Evolutionary conservation across 768 basidiomycete species (phyloP), one percentile per base, ranked within the genome.

Genomic region (Mycena galericulata): DNA sequence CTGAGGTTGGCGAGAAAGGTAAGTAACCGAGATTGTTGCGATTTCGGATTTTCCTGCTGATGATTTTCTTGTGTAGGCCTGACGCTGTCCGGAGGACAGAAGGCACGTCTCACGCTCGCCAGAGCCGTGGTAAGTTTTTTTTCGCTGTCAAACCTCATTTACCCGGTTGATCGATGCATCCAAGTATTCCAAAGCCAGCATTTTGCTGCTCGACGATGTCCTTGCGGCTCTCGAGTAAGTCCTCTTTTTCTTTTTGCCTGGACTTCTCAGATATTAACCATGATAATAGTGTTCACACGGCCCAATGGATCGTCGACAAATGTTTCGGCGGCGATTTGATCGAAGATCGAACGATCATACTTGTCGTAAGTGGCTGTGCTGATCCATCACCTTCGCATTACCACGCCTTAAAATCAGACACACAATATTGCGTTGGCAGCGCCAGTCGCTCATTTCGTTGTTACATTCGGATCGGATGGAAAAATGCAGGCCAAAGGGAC

Each of bases 1-100:
- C 47, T 1, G 74, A 75, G 63, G 84, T 90, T 14, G 88, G 88
- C 15, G 88, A 90, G 69, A 69, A 89, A 85, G 73, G 88, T 65
- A 10, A 22, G 62, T 53, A 8, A 20, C 24, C 20, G 0, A n/a
- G n/a, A 10, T 24, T 58, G 18, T 32, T 22, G 14, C 30, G 11
- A 30, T n/a, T 38, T 6, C 22, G 26, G 11, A 18, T 1, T 10
- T 24, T n/a, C 20, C 14, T 36, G 36, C n/a, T 3, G 1, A 0
- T n/a, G 30, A 29, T 8, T 29, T 8, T 5, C 5, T 14, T 5
- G 1, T 17, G 6, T 46, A 62, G 57, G 88, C 6, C 45, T 79
- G 69, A 88, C 84, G 1, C 60, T 85, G 47, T 82, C 81, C 10
- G 83, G 83, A 14, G 83, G 83, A 30, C 84, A 84, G 61, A 84